Conservation (phyloP, 1,139 yeast genomes). For the Protomyces inouyei region DNA sequence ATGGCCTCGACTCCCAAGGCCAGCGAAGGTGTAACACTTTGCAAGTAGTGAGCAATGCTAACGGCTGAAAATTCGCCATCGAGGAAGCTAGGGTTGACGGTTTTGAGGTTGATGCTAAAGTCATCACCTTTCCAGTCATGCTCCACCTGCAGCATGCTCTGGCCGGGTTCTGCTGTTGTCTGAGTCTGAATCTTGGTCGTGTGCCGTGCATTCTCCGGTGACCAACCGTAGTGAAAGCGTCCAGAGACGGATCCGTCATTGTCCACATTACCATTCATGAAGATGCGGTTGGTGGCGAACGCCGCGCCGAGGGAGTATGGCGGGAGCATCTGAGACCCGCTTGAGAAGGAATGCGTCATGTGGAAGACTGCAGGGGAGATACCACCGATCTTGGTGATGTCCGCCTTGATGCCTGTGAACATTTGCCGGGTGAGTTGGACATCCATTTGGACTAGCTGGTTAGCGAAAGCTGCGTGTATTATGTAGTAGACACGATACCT, state of each 20-base stretch:
- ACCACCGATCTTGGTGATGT: slow-evolving; percentile 84
- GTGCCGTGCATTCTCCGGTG: slow-evolving; percentile 50
- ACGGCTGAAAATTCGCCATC: slow-evolving; percentile 75
- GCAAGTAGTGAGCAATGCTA: slow-evolving; percentile 84
- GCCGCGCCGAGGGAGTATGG: slow-evolving; percentile 89
- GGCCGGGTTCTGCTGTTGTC: slow-evolving; percentile 58
- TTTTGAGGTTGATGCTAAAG: slow-evolving; percentile 80
- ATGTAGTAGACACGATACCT: background rate
- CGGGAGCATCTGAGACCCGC: slow-evolving; percentile 77
- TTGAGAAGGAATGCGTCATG: slow-evolving; percentile 86
- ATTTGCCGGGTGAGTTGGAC: slow-evolving; percentile 38
- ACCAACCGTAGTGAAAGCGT: slow-evolving; percentile 88
- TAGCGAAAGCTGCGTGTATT: no score
- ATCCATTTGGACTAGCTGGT: slow-evolving; percentile 16
- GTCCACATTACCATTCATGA: slow-evolving; percentile 29
- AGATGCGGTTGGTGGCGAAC: slow-evolving; percentile 64
- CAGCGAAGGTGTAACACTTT: slow-evolving; percentile 75
- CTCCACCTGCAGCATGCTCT: slow-evolving; percentile 94
- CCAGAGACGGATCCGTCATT: slow-evolving; percentile 75
- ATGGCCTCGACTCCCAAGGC: slow-evolving; percentile 90
- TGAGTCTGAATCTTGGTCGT: slow-evolving; percentile 84
- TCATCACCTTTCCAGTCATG: slow-evolving; percentile 91
- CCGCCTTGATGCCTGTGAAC: slow-evolving; percentile 96
- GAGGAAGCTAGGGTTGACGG: slow-evolving; percentile 79
- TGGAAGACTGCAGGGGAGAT: slow-evolving; percentile 88